Conservation (phyloP, 441 rosid species). For the Populus trichocarpa region DNA sequence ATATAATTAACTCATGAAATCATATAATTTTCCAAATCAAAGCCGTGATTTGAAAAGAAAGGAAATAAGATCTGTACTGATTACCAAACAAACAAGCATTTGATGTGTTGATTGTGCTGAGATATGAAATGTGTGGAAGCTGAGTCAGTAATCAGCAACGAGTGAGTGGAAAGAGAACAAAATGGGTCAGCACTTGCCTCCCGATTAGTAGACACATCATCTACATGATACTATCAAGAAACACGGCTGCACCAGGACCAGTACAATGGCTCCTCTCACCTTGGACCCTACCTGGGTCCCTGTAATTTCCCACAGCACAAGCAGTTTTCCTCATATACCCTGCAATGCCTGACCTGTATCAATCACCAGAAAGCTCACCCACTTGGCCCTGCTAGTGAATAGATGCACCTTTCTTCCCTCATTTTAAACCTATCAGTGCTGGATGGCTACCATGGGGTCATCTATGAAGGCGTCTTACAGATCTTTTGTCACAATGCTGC, state of each 20-base stretch:
- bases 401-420: no score
- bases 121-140: slow-evolving; percentile 33
- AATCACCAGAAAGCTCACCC: background rate
- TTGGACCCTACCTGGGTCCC: background rate
- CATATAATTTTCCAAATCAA: no score
- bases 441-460: no score
- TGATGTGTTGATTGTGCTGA: background rate
- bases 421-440: no score
- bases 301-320: background rate
- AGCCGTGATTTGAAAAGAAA: no score
- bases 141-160: slow-evolving; percentile 41
- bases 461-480: no score
- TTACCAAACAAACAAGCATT: background rate
- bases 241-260: background rate
- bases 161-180: slow-evolving; percentile 20
- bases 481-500: no score
- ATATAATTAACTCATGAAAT: no score
- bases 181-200: slow-evolving; percentile 29
- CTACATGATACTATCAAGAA: slow-evolving; percentile 8
- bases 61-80: no score
- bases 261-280: background rate
- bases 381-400: background rate
- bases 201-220: slow-evolving; percentile 21
- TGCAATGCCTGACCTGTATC: background rate
- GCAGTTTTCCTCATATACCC: background rate